phyloP scores from a whole-genome alignment of 2,329 filamentous ascomycete species.

The Fusarium acutatum region DNA sequence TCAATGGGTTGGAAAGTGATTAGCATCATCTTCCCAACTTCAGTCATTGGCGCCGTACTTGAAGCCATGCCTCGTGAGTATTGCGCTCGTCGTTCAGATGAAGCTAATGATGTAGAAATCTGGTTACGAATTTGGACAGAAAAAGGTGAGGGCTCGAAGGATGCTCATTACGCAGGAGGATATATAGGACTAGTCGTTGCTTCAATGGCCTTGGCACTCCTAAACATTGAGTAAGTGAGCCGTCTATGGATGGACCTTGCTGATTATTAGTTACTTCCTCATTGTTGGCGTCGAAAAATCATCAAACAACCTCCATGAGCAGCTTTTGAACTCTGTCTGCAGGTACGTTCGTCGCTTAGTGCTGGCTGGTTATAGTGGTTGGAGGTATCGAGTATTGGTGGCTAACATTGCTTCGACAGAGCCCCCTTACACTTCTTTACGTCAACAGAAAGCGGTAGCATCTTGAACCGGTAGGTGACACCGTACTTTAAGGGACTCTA shows the following conservation, averaged over 20 bases:
- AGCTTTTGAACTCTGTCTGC: slow-evolving; percentile 33
- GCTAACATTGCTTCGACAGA: slow-evolving; percentile 12
- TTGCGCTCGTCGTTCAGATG: accelerated
- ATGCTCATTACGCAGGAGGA: slow-evolving; percentile 32
- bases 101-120: slow-evolving; percentile 29
- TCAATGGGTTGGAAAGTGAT: slow-evolving; percentile 39
- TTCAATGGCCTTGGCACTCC: slow-evolving; percentile 15
- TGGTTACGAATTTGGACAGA: slow-evolving; percentile 43
- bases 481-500: accelerated
- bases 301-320: slow-evolving; percentile 33
- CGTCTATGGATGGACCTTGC: neutral
- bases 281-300: slow-evolving; percentile 36
- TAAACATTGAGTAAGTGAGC: slow-evolving; percentile 14
- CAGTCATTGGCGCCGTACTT: slow-evolving; percentile 14
- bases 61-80: slow-evolving; percentile 40
- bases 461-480: slow-evolving; percentile 48
- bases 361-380: neutral
- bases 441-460: slow-evolving; percentile 50
- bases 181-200: slow-evolving; percentile 36
- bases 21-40: slow-evolving; percentile 16
- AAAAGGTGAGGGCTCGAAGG: slow-evolving; percentile 27
- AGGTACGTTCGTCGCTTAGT: neutral
- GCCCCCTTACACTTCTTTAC: slow-evolving; percentile 54
- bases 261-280: slow-evolving; percentile 33
- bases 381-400: accelerated